A percentile compares a stretch with the other conserved stretches of the same genome.
phyloP scores from a whole-genome alignment of 257 asterid species.

The Fraxinus excelsior region DNA sequence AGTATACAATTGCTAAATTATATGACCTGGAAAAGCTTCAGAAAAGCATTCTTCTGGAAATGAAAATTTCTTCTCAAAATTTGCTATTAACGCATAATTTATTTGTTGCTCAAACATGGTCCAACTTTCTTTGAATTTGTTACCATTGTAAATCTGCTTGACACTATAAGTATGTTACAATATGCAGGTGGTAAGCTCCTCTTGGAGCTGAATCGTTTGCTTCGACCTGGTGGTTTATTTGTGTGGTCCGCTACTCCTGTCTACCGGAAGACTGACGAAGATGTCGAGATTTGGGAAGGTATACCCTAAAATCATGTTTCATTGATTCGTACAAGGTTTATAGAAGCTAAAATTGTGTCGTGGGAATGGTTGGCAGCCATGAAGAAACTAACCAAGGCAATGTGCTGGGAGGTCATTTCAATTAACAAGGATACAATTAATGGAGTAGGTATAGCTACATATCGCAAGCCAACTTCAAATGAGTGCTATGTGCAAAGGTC shows the following conservation, averaged over 20 bases:
- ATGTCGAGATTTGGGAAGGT: constrained; percentile 44
- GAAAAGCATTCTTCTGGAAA: neutral
- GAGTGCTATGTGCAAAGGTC: constrained; percentile 37
- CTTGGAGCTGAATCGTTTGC: constrained; percentile 41
- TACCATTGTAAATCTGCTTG: constrained; percentile 1
- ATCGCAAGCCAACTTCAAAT: constrained; percentile 37
- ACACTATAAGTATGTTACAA: constrained; percentile 13
- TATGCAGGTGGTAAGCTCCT: constrained; percentile 44
- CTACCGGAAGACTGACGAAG: constrained; percentile 34
- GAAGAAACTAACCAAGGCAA: constrained; percentile 77
- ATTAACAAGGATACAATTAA: constrained; percentile 33
- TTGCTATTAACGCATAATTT: neutral
- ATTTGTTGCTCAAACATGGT: neutral
- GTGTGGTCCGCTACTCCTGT: constrained; percentile 46
- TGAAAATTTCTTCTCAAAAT: neutral
- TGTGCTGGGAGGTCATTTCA: constrained; percentile 47
- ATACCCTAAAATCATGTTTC: neutral
- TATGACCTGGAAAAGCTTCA: neutral
- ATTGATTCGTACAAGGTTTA: constrained; percentile 7
- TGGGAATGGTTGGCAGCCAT: constrained; percentile 61
- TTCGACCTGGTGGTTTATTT: constrained; percentile 44
- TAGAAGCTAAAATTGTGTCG: constrained; percentile 26
- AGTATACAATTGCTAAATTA: neutral
- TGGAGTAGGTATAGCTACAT: constrained; percentile 37
- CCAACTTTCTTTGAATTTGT: neutral